Base-by-base conservation (phyloP, 306 rosid species). In the Pachyrhizus erosus region DNA sequence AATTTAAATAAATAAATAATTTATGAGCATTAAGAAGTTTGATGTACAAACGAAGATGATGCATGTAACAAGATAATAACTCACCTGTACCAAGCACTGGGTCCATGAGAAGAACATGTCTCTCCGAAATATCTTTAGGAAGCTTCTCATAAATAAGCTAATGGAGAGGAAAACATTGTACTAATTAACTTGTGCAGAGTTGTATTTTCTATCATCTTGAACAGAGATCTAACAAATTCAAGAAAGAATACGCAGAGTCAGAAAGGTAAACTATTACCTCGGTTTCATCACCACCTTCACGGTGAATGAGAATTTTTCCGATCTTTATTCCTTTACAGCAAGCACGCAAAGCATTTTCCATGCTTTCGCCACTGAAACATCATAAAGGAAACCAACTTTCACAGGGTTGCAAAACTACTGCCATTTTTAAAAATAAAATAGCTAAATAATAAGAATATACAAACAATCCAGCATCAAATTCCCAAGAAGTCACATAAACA, bases 251-350 rank as follows among this genome's bases (percentile, higher is more conserved):
- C 52, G 17, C 24, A 66, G 18, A 65, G 37, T 15, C n/a, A 60
- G 72, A 54, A 68, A 46, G 2, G 45, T 26, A 58, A 42, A 42
- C 27, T 31, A 3, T 60, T 84, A 87, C 90, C 90, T 87, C 84
- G 68, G 86, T 87, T 76, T 93, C 86, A 55, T 86, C 96, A 75
- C 97, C 95, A 74, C 97, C 97, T 85, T 84, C 94, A 10, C 94
- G 92, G 83, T 95, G 98, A 83, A 93, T 90, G 78, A 95, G 91
- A 78, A 95, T 91, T 89, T 95, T 95, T 86, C 99, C 99, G 52
- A 93, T 91, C 86, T 91, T 95, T 70, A 95, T 93, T 58, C 99
- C 99, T 84, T 95, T 95, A 86, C 99, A 91, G 75, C 99, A 93
- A 70, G 96, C 96, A 24, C 98, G 99, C 83, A 93, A 70, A 39